A percentile compares a stretch with the other conserved stretches of the same genome.
These are phyloP conservation scores for Wickerhamiella sorbophila DNA, from an alignment of 805 yeast genomes.

Conservation along the genomic window DNA sequence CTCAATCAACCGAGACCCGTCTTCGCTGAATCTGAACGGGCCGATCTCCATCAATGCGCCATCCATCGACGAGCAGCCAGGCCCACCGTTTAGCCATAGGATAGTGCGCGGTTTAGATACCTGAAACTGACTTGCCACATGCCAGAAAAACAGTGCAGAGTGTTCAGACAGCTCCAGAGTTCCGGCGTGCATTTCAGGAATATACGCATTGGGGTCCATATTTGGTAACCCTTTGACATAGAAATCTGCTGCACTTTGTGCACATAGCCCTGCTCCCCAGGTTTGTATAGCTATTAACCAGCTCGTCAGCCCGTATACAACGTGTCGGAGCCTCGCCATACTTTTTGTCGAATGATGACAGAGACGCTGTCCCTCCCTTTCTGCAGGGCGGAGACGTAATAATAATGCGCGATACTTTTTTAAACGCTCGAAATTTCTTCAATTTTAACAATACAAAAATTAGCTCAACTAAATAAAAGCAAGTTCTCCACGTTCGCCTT, in stretches of 20 bases:
- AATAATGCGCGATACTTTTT: no score
- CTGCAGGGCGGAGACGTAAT: no score
- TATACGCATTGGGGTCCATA: conserved; percentile 12
- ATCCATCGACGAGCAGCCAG: conserved; percentile 97
- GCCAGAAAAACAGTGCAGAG: conserved; percentile 68
- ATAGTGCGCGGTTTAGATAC: conserved; percentile 25
- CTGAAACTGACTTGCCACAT: conserved; percentile 29
- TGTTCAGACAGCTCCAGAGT: conserved; percentile 43
- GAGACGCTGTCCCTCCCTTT: no score
- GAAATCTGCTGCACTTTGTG: conserved; percentile 13
- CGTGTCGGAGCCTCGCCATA: no score
- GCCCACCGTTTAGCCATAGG: conserved; percentile 95
- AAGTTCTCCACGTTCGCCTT: conserved; percentile 21
- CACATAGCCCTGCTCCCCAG: no score
- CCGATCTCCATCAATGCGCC: conserved; percentile 91
- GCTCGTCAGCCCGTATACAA: no score
- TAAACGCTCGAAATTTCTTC: no score
- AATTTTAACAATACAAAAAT: no score
- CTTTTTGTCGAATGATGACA: no score
- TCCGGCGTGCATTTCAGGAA: conserved; percentile 39
- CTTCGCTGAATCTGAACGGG: conserved; percentile 52
- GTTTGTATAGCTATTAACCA: no score
- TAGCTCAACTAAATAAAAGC: conserved; percentile 24
- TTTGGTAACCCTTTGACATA: conserved; percentile 25
- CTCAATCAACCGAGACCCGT: conserved; percentile 29